Evolutionary conservation across 2,329 filamentous ascomycete genomes (phyloP).

Genomic region (Graphilbum sp.): DNA sequence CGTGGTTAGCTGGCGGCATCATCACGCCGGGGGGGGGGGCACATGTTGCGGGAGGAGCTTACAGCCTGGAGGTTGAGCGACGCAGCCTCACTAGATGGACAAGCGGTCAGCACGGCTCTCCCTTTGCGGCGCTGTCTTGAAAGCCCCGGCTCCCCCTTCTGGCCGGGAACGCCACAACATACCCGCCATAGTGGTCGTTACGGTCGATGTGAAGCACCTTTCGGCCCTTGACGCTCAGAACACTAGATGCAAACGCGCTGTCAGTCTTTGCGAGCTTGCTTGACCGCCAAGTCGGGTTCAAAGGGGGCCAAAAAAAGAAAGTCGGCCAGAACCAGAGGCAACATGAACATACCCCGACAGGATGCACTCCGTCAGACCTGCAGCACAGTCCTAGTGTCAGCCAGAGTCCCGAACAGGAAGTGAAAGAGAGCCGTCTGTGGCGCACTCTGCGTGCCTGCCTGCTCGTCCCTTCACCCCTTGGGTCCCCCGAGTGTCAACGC

Average conservation of each 20-base stretch:
- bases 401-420: no score
- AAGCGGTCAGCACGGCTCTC: conserved; percentile 8
- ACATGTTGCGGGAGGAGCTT: conserved; percentile 15
- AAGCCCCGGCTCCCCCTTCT: no score
- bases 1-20: no score
- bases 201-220: conserved; percentile 98
- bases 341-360: conserved; percentile 62
- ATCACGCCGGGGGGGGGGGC: conserved; percentile 3
- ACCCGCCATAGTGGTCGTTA: conserved; percentile 98
- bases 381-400: neutral
- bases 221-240: conserved; percentile 95
- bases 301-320: no score
- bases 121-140: neutral
- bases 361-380: conserved; percentile 96
- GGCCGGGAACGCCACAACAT: conserved; percentile 20
- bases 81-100: conserved; percentile 58
- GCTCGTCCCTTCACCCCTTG: neutral
- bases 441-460: neutral
- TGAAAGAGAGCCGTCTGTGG: no score
- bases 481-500: conserved; percentile 18
- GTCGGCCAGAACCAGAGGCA: neutral
- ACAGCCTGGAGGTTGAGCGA: conserved; percentile 94
- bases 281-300: neutral
- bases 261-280: neutral
- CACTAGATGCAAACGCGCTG: conserved; percentile 34